Percentiles rank a stretch among this genome's conserved stretches.
Conservation (phyloP, 2,329 filamentous ascomycete genomes). For the Colletotrichum cordylinicola region DNA sequence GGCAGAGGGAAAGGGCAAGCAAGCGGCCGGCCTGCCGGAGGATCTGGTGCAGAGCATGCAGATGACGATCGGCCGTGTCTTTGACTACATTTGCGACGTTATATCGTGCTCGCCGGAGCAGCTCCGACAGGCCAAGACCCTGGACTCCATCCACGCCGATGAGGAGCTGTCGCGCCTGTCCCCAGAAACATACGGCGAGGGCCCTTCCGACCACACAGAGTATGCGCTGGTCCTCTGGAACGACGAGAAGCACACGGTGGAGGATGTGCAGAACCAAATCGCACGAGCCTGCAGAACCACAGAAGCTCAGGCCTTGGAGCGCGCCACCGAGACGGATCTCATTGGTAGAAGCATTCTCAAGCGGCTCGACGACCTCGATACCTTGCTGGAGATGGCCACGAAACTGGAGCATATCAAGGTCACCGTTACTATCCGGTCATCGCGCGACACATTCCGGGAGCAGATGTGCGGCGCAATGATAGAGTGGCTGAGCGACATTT, state of each 20-base stretch:
- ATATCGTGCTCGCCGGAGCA: conserved; percentile 98
- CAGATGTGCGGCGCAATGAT: conserved; percentile 99
- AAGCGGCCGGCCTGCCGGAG: conserved; percentile 67
- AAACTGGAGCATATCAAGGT: conserved; percentile 95
- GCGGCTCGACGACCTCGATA: conserved; percentile 73
- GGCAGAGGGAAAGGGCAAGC: conserved; percentile 67
- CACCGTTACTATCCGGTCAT: conserved; percentile 91
- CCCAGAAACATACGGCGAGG: conserved; percentile 72
- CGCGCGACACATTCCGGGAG: conserved; percentile 94
- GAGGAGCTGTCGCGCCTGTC: conserved; percentile 80
- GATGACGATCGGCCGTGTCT: conserved; percentile 82
- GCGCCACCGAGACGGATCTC: conserved; percentile 88
- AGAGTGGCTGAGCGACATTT: conserved; percentile 93
- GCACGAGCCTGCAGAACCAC: conserved; percentile 84
- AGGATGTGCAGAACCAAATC: conserved; percentile 89
- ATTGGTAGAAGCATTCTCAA: conserved; percentile 86
- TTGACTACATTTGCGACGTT: conserved; percentile 97
- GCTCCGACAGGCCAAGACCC: conserved; percentile 83
- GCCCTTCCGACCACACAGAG: conserved; percentile 71
- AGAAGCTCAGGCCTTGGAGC: conserved; percentile 69
- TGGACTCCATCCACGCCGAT: conserved; percentile 80
- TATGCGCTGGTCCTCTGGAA: conserved; percentile 94
- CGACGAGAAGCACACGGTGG: conserved; percentile 96
- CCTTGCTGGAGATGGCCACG: conserved; percentile 78
- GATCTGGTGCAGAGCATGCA: conserved; percentile 80